Evolutionary conservation across 257 asterid genomes (phyloP), one percentile per base, ranked within the genome.

Genomic region (Solanum sejunctum): DNA sequence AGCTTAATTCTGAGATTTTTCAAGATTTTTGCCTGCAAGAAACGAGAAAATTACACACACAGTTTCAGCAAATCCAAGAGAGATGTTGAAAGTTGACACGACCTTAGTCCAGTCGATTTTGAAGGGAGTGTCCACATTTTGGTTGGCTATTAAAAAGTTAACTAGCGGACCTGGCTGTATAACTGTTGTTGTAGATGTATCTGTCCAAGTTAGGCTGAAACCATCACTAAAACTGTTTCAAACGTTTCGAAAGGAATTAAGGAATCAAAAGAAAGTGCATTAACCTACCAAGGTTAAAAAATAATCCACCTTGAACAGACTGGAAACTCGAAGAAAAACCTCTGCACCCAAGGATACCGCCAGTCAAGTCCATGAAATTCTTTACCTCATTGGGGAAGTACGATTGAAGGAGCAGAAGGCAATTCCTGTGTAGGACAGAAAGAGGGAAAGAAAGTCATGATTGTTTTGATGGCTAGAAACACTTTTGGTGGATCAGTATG

Each of bases 301-400:
- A 88, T 80, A 92, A 84, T 80, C 95, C 95, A 60, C 92, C 92
- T 81, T 89, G 93, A 57, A 87, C 87, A 56, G 85, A 75, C 83
- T 63, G 89, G 81, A 92, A 92, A 86, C 94, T 92, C 13, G 91
- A 87, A 85, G 82, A 86, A 66, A 89, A 88, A 21, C 93, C 94
- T 89, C 90, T 84, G 84, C 92, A 90, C 3, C 92, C 92, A 80
- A 88, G 88, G 51, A 91, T 57, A 10, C 93, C 92, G 66, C 91
- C 89, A 15, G 89, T 89, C 85, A 92, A 84, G 83, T 88, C 92
- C 64, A 85, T 41, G 20, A 82, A 89, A 82, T 69, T 90, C 51
- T 60, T 79, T 10, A 87, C 80, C 61, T 88, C 89, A 43, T 92
- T 81, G 52, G 77, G 16, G n/a, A 89, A 92, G 83, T 83, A 87